These are phyloP conservation scores for Coemansia sp. DNA, from an alignment of 192 early-diverging fungal species.

Conservation along the genomic window DNA sequence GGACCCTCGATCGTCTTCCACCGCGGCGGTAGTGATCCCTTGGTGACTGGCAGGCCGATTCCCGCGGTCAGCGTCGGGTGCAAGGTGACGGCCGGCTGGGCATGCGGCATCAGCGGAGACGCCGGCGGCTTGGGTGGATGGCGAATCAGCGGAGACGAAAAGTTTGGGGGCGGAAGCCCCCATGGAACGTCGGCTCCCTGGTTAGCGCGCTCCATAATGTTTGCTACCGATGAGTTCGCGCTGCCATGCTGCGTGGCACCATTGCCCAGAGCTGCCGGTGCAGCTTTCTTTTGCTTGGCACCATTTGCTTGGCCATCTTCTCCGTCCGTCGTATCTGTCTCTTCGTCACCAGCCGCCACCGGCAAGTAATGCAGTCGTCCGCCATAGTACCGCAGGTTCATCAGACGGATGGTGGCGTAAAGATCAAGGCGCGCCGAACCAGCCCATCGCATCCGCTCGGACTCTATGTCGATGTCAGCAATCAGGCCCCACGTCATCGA, in stretches of 20 bases:
- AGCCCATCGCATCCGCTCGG: slow-evolving; percentile 60
- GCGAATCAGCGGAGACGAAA: slow-evolving; percentile 49
- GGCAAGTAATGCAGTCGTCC: slow-evolving; percentile 64
- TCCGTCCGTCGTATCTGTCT: background rate
- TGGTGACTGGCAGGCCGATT: slow-evolving; percentile 37
- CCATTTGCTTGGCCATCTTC: background rate
- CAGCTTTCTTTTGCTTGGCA: background rate
- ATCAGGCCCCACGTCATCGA: slow-evolving; percentile 62
- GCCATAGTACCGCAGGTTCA: slow-evolving; percentile 63
- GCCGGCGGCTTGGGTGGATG: slow-evolving; percentile 36
- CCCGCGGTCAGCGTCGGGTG: slow-evolving; percentile 52
- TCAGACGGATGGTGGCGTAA: slow-evolving; percentile 57
- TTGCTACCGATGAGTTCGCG: slow-evolving; percentile 23
- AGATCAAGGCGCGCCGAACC: slow-evolving; percentile 51
- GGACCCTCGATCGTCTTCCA: slow-evolving; percentile 60
- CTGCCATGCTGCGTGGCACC: slow-evolving; percentile 8
- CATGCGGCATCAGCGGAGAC: slow-evolving; percentile 12
- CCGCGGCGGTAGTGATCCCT: slow-evolving; percentile 44
- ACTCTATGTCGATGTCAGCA: slow-evolving; percentile 65
- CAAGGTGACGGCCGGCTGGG: slow-evolving; percentile 47
- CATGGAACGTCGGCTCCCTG: slow-evolving; percentile 45
- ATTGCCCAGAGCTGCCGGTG: background rate
- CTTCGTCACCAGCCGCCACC: slow-evolving; percentile 21
- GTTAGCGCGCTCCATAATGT: slow-evolving; percentile 31
- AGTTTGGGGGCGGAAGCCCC: slow-evolving; percentile 50